These are phyloP conservation scores for Mortierella sp. DNA, from an alignment of 371 early-diverging fungal genomes.

Conservation along the genomic window DNA sequence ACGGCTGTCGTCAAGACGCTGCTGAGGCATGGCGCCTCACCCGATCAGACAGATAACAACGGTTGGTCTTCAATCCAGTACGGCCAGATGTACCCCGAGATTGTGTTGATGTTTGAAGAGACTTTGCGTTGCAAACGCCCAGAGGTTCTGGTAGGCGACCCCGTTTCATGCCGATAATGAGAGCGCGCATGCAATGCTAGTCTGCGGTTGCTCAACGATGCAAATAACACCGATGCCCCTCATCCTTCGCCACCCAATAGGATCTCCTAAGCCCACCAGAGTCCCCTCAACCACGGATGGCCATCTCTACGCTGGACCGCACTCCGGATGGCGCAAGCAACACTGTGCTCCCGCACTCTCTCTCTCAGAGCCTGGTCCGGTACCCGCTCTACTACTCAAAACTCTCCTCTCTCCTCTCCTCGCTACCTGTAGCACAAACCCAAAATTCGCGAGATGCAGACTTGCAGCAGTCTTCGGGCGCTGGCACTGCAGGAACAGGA, in stretches of 20 bases:
- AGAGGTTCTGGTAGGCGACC: conserved; percentile 57
- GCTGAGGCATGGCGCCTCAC: conserved; percentile 66
- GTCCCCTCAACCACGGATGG: conserved; percentile 30
- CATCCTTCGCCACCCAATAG: conserved; percentile 12
- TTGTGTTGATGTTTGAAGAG: conserved; percentile 69
- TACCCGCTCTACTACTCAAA: conserved; percentile 63
- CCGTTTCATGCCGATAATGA: no score
- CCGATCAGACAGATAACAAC: conserved; percentile 70
- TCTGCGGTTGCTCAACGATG: no score
- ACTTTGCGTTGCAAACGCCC: conserved; percentile 62
- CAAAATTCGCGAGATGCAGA: conserved; percentile 14
- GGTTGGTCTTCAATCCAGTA: conserved; percentile 82
- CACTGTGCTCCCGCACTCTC: conserved; percentile 30
- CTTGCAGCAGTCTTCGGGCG: conserved; percentile 11
- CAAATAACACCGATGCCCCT: background rate
- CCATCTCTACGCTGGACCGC: conserved; percentile 22
- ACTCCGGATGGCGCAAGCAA: conserved; percentile 41
- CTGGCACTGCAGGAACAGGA: background rate
- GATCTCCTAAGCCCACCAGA: conserved; percentile 44
- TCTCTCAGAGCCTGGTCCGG: conserved; percentile 53
- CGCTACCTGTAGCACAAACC: conserved; percentile 53
- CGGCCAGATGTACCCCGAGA: conserved; percentile 68
- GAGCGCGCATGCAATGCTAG: no score
- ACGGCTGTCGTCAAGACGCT: conserved; percentile 66
- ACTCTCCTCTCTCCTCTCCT: conserved; percentile 61